Percentiles rank a stretch among this genome's conserved stretches.
phyloP scores from a whole-genome alignment of 2,329 filamentous ascomycete genomes.

The Diaporthe destruens region DNA sequence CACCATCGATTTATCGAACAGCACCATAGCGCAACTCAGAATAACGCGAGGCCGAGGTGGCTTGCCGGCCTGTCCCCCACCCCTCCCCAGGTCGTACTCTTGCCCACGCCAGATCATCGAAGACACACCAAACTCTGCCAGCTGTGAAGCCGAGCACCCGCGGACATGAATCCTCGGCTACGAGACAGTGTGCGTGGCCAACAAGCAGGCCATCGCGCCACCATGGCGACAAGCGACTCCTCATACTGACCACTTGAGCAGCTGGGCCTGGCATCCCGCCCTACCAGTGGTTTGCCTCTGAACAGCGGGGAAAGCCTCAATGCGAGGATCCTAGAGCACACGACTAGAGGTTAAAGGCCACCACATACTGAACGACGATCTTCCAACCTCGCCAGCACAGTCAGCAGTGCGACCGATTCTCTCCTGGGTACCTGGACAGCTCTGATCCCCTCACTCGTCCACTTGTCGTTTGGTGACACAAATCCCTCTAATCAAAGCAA shows the following conservation, averaged over 20 bases:
- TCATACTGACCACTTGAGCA: background rate
- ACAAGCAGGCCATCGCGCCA: background rate
- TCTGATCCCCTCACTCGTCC: background rate
- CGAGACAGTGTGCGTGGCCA: background rate
- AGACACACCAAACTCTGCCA: background rate
- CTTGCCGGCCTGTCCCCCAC: background rate
- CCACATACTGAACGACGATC: background rate
- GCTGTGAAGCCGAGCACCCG: background rate
- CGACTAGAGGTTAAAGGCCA: background rate
- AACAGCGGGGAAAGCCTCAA: background rate
- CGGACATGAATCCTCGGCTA: background rate
- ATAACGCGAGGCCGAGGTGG: background rate
- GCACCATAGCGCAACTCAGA: background rate
- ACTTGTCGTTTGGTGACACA: background rate
- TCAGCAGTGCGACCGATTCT: background rate
- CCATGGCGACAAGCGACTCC: constrained; percentile 1
- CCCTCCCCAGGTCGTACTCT: background rate
- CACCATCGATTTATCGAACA: background rate
- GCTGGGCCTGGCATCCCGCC: background rate
- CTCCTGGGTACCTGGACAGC: background rate
- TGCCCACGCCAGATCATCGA: background rate
- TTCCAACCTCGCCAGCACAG: background rate
- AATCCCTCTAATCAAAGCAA: background rate
- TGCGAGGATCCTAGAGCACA: too few species aligned
- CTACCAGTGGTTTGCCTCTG: background rate